A percentile compares a stretch with the other conserved stretches of the same genome.
phyloP scores from a whole-genome alignment of 2,329 filamentous ascomycete species.

The Lasiodiplodia gonubiensis region DNA sequence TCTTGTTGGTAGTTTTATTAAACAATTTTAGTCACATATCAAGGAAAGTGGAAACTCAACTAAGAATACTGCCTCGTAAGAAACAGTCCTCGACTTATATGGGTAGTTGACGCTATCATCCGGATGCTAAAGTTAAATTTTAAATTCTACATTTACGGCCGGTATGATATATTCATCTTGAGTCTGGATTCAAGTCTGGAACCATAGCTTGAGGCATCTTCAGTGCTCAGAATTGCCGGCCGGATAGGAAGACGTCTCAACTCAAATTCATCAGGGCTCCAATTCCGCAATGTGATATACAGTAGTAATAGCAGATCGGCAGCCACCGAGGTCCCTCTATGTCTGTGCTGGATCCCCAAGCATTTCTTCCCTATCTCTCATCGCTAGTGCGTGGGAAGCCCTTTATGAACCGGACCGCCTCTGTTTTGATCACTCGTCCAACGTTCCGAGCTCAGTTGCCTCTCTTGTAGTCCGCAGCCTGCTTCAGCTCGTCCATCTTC shows the following conservation, averaged over 20 bases:
- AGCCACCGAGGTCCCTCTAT: conserved; percentile 9
- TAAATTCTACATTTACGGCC: too few species aligned
- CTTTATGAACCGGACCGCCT: not conserved
- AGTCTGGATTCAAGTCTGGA: too few species aligned
- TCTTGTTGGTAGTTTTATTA: too few species aligned
- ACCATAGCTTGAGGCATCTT: too few species aligned
- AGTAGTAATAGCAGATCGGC: conserved; percentile 3
- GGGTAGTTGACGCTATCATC: too few species aligned
- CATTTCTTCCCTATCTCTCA: not conserved
- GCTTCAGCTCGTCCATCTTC: conserved; percentile 97
- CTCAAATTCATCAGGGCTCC: conserved; percentile 2
- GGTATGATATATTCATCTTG: too few species aligned
- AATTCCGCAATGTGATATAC: conserved; percentile 10
- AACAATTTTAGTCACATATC: too few species aligned
- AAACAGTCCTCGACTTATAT: too few species aligned
- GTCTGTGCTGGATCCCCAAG: not conserved
- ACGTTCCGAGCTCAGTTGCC: conserved; percentile 68
- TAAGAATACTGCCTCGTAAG: too few species aligned
- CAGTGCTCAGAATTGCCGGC: not conserved
- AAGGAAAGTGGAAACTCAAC: too few species aligned
- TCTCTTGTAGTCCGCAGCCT: conserved; percentile 79
- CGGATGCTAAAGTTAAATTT: too few species aligned
- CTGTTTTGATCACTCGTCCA: not conserved
- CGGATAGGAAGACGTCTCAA: not conserved
- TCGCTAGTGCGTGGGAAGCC: not conserved